These are phyloP conservation scores for Xylariaceae sp. DNA, from an alignment of 2,329 filamentous ascomycete species.

Conservation along the genomic window DNA sequence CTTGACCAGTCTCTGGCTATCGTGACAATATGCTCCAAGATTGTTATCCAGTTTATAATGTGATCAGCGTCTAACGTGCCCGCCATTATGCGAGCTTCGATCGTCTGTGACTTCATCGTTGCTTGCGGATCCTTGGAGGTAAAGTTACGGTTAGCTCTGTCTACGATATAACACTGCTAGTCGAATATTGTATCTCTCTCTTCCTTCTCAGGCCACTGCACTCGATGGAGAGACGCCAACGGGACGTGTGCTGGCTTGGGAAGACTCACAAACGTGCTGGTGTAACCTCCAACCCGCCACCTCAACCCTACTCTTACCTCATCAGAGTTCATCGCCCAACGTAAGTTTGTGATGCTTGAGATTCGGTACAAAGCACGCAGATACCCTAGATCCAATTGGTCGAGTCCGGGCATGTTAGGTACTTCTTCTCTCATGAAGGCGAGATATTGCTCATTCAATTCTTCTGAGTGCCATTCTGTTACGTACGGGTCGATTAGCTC, in stretches of 20 bases:
- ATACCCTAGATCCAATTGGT: neutral
- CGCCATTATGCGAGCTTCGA: slow-evolving; percentile 17
- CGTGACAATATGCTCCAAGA: slow-evolving; percentile 11
- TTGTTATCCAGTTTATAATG: slow-evolving; percentile 19
- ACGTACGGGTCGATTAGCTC: no score
- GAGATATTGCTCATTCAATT: neutral
- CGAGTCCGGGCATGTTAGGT: neutral
- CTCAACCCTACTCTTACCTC: slow-evolving; percentile 3
- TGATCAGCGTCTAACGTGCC: slow-evolving; percentile 23
- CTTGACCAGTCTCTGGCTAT: slow-evolving; percentile 3
- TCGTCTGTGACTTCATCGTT: neutral
- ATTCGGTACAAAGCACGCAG: slow-evolving; percentile 3
- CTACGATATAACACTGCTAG: no score
- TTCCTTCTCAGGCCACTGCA: no score
- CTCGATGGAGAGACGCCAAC: neutral
- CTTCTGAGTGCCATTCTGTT: no score
- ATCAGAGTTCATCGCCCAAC: neutral
- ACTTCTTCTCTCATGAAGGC: neutral
- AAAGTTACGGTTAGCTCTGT: no score
- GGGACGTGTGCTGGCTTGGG: neutral
- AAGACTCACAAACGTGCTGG: neutral
- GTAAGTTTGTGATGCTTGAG: neutral
- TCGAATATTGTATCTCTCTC: no score
- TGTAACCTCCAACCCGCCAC: slow-evolving; percentile 5
- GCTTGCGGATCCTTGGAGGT: neutral